Percentiles rank a stretch among this genome's conserved stretches.
Conservation (phyloP, 805 yeast genomes). For the Sugiyamaella qingdaonensis region DNA sequence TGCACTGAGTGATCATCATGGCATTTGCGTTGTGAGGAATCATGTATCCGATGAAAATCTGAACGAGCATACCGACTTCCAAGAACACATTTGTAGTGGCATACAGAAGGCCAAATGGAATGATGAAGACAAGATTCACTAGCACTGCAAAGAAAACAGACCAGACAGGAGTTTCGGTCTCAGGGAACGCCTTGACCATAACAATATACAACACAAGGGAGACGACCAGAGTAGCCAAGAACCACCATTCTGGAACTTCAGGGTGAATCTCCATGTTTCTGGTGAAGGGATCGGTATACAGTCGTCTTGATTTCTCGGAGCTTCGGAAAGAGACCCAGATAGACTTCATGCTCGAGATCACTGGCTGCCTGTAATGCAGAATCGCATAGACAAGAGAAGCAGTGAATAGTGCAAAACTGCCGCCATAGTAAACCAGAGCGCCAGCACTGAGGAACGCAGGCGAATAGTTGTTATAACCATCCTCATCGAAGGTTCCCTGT, state of each 20-base stretch:
- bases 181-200: constrained; percentile 18
- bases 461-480: constrained; percentile 53
- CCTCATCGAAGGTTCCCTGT: constrained; percentile 36
- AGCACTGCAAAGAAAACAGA: constrained; percentile 46
- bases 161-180: constrained; percentile 38
- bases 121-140: constrained; percentile 51
- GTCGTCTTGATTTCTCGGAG: constrained; percentile 5
- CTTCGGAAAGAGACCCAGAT: constrained; percentile 12
- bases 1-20: constrained; percentile 25
- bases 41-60: constrained; percentile 60
- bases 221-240: constrained; percentile 39
- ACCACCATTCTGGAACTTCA: constrained; percentile 54
- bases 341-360: constrained; percentile 20
- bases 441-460: constrained; percentile 66
- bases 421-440: constrained; percentile 42
- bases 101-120: constrained; percentile 59
- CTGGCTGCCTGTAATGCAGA: constrained; percentile 16
- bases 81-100: constrained; percentile 56
- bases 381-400: constrained; percentile 45
- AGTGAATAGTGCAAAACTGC: constrained; percentile 53
- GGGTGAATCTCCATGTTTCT: constrained; percentile 44
- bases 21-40: constrained; percentile 47
- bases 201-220: constrained; percentile 42
- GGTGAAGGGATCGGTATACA: constrained; percentile 43
- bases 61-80: constrained; percentile 58